Evolutionary conservation across 192 early-diverging fungal species (phyloP).

Genomic region (Coemansia sp.): DNA sequence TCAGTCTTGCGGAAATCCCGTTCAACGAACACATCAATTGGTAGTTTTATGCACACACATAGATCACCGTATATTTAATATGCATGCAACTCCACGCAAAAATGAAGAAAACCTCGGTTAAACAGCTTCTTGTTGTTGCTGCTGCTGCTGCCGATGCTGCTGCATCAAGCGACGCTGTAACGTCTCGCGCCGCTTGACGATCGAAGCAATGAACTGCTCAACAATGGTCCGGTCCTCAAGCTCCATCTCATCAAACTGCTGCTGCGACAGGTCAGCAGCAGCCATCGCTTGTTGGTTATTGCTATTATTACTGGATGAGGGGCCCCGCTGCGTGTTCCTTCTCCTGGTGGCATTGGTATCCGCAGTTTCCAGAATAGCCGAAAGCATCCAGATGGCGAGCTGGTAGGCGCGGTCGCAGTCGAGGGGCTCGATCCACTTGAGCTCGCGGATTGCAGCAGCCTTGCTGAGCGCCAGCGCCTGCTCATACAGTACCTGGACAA

Average conservation of each 20-base stretch:
- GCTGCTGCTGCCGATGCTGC: slow-evolving; percentile 5
- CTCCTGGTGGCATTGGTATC: slow-evolving; percentile 2
- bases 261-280: not conserved
- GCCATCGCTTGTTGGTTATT: no score
- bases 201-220: slow-evolving; percentile 50
- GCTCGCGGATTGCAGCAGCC: slow-evolving; percentile 62
- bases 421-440: slow-evolving; percentile 62
- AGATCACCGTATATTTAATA: no score
- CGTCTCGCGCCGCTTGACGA: slow-evolving; percentile 51
- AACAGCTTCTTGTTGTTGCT: slow-evolving; percentile 9
- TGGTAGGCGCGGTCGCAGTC: slow-evolving; percentile 76
- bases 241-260: slow-evolving; percentile 19
- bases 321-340: not conserved
- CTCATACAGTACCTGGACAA: slow-evolving; percentile 76
- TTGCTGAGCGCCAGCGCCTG: slow-evolving; percentile 66
- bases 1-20: no score
- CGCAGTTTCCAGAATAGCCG: slow-evolving; percentile 63
- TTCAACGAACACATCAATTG: no score
- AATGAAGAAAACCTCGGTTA: not conserved
- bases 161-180: slow-evolving; percentile 42
- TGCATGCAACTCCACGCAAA: slow-evolving; percentile 2
- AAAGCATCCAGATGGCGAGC: slow-evolving; percentile 73
- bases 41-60: no score
- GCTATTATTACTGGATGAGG: not conserved
- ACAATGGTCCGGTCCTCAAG: slow-evolving; percentile 49